Conservation (phyloP, 768 basidiomycete genomes). For the Chalciporus piperatus region DNA sequence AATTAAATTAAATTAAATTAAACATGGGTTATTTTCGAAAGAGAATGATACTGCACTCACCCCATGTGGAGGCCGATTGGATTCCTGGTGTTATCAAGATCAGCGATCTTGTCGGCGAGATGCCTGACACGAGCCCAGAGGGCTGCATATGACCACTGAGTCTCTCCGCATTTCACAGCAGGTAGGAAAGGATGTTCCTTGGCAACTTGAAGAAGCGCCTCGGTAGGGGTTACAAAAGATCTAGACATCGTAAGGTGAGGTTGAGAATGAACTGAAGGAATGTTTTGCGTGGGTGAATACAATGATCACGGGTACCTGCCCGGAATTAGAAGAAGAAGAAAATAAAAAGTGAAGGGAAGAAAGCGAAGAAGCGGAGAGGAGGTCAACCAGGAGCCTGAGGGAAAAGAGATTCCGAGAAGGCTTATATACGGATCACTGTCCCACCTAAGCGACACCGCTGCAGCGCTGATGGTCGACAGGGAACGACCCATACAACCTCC, state of each 20-base stretch:
- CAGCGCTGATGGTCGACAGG: no score
- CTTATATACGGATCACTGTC: constrained; percentile 10
- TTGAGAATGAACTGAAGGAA: constrained; percentile 7
- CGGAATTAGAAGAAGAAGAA: constrained; percentile 4
- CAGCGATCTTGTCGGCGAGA: constrained; percentile 21
- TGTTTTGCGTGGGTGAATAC: not conserved
- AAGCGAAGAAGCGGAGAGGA: constrained; percentile 10
- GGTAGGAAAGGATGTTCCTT: constrained; percentile 22
- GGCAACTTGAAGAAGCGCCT: constrained; percentile 30
- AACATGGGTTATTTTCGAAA: no score
- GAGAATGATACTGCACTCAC: no score
- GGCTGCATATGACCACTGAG: constrained; percentile 30
- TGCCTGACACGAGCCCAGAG: constrained; percentile 30
- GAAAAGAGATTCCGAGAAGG: not conserved
- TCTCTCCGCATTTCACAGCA: constrained; percentile 20
- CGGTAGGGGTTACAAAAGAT: constrained; percentile 25
- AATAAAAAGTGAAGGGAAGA: constrained; percentile 2
- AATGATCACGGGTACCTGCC: constrained; percentile 19
- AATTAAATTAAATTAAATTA: no score
- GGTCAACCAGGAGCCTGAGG: constrained; percentile 24
- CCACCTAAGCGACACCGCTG: no score
- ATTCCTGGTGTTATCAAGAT: constrained; percentile 12
- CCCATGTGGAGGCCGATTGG: constrained; percentile 30
- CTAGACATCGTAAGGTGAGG: constrained; percentile 9
- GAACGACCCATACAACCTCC: no score